Evolutionary conservation across 164 flowering plant genomes (phyloP).

Genomic region (Dillenia turbinata): DNA sequence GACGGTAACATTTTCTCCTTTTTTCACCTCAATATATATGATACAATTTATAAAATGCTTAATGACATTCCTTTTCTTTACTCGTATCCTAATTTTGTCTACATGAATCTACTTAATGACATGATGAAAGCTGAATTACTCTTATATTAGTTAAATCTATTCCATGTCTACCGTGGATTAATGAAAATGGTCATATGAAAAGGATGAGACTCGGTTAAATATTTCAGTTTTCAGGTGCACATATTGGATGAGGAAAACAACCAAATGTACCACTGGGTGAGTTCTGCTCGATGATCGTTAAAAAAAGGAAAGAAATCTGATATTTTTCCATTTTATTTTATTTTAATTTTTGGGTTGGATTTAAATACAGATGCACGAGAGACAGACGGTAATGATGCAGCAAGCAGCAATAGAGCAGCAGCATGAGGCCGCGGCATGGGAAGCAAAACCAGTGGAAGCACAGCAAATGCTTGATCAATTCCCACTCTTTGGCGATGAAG

Average conservation of each 20-base stretch:
- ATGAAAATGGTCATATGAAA: too few species aligned
- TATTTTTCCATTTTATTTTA: background rate
- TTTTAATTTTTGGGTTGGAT: background rate
- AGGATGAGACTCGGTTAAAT: too few species aligned
- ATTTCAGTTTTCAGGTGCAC: constrained; percentile 25
- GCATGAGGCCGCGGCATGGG: constrained; percentile 19
- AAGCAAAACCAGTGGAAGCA: constrained; percentile 22
- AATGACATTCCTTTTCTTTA: background rate
- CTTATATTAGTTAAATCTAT: too few species aligned
- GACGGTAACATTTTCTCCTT: constrained; percentile 26
- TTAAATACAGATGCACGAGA: background rate
- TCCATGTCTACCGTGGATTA: too few species aligned
- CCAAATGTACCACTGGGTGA: constrained; percentile 26
- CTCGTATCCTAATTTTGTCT: background rate
- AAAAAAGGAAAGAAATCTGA: background rate
- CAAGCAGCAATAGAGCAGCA: constrained; percentile 31
- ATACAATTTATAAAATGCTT: too few species aligned
- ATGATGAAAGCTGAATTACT: too few species aligned
- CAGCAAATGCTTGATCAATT: constrained; percentile 37
- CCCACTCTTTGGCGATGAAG: constrained; percentile 34
- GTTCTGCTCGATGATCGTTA: background rate
- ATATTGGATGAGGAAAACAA: constrained; percentile 34
- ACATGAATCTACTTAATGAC: background rate
- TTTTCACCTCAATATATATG: background rate
- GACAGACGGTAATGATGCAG: background rate